Evolutionary conservation across 1,284 basidiomycete genomes (phyloP).

Genomic region (Pseudomicrostroma phylloplanum): DNA sequence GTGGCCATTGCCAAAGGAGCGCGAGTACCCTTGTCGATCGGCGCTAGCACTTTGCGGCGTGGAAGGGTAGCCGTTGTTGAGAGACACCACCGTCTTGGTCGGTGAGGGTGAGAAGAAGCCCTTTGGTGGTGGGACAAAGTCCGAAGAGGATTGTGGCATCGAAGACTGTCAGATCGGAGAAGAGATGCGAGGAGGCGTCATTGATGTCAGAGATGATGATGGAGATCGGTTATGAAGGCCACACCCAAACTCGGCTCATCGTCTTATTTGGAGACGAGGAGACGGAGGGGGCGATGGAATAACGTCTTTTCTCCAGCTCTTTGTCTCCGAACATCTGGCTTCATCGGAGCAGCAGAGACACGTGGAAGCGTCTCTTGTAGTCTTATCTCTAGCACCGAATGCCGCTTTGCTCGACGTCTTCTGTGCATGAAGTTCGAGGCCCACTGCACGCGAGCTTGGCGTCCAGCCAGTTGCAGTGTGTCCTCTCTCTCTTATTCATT

Average conservation of each 20-base stretch:
- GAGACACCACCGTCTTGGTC: not conserved
- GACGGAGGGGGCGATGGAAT: too few relatives aligned
- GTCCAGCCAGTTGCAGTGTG: too few relatives aligned
- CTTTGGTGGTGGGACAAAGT: constrained; percentile 1
- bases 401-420: too few relatives aligned
- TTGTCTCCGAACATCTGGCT: too few relatives aligned
- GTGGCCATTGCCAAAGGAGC: not conserved
- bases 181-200: not conserved
- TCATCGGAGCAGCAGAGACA: too few relatives aligned
- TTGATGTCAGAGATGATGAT: not conserved
- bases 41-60: not conserved
- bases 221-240: too few relatives aligned
- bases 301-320: not conserved
- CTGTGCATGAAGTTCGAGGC: too few relatives aligned
- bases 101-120: constrained; percentile 4
- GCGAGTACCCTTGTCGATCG: not conserved
- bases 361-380: too few relatives aligned
- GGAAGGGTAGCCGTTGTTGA: not conserved
- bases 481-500: too few relatives aligned
- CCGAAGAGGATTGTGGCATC: not conserved
- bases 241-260: not conserved
- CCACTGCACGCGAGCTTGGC: too few relatives aligned
- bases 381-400: too few relatives aligned
- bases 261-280: not conserved
- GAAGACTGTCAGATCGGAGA: not conserved